These are phyloP conservation scores for Kentomonas sorsogonicus DNA, from an alignment of 208 protist species.

Conservation along the genomic window DNA sequence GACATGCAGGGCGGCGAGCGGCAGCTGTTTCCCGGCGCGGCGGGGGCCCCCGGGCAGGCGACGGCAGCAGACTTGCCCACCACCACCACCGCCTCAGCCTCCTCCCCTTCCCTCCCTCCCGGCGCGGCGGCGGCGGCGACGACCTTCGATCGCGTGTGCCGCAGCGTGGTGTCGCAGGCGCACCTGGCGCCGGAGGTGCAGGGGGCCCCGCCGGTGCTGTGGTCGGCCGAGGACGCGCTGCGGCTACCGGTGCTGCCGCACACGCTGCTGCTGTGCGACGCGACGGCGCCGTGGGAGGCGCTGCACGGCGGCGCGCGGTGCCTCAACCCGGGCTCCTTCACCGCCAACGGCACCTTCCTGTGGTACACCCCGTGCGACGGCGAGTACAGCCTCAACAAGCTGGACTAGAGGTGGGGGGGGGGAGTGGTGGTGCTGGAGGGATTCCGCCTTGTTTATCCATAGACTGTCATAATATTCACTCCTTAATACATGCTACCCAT, in stretches of 20 bases:
- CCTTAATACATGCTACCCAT: background rate
- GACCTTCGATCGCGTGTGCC: slow-evolving; percentile 74
- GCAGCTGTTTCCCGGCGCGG: slow-evolving; percentile 16
- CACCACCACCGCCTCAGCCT: background rate
- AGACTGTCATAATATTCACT: background rate
- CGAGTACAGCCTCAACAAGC: slow-evolving; percentile 72
- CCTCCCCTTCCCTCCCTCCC: slow-evolving; percentile 20
- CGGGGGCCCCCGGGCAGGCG: no score
- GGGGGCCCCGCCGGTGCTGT: slow-evolving; percentile 46
- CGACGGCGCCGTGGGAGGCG: slow-evolving; percentile 86
- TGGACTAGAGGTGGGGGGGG: slow-evolving; percentile 27
- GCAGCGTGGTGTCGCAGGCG: slow-evolving; percentile 76
- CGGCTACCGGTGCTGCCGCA: slow-evolving; percentile 68
- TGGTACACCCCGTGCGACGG: slow-evolving; percentile 87
- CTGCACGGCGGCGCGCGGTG: slow-evolving; percentile 77
- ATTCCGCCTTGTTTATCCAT: background rate
- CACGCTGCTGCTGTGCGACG: slow-evolving; percentile 83
- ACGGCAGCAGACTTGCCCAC: background rate
- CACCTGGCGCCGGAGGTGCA: slow-evolving; percentile 65
- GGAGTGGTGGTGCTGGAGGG: background rate
- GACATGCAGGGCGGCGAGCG: slow-evolving; percentile 53
- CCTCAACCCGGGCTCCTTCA: slow-evolving; percentile 83
- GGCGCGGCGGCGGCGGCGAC: background rate
- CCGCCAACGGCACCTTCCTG: slow-evolving; percentile 67
- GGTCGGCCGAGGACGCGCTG: slow-evolving; percentile 72